Evolutionary conservation across 2,329 filamentous ascomycete species (phyloP).

Genomic region (Mycosphaerella arachidis): DNA sequence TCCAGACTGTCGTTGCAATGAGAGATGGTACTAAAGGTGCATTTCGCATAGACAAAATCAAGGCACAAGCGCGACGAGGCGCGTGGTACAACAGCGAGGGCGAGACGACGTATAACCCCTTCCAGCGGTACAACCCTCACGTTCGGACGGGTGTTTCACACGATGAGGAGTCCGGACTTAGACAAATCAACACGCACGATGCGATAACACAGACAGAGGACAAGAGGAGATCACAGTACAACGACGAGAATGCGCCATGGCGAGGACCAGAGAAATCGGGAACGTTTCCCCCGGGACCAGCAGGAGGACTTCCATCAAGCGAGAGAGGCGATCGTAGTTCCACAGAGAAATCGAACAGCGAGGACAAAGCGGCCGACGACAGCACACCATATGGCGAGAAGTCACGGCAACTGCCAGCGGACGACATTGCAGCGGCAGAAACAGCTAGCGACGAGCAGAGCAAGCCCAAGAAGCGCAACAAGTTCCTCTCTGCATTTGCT

Average conservation of each 20-base stretch:
- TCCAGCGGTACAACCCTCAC: constrained; percentile 21
- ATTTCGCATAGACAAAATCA: constrained; percentile 25
- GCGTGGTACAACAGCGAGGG: constrained; percentile 28
- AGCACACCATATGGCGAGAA: constrained; percentile 5
- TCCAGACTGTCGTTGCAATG: neutral
- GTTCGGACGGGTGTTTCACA: constrained; percentile 1
- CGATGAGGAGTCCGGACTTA: constrained; percentile 22
- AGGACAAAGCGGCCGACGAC: constrained; percentile 1
- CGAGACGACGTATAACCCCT: constrained; percentile 25
- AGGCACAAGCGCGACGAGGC: constrained; percentile 24
- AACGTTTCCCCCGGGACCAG: constrained; percentile 20
- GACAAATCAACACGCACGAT: constrained; percentile 17
- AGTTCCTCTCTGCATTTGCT: constrained; percentile 20
- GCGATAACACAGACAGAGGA: constrained; percentile 17
- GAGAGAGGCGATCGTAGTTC: constrained; percentile 10
- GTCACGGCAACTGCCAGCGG: constrained; percentile 1
- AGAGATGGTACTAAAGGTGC: constrained; percentile 10
- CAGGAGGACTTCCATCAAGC: neutral
- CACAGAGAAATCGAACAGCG: constrained; percentile 10
- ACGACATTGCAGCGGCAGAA: constrained; percentile 12
- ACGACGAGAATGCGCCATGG: constrained; percentile 9
- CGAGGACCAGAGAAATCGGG: constrained; percentile 16
- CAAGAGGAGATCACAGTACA: constrained; percentile 2
- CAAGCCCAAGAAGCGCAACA: constrained; percentile 22
- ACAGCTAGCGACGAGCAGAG: constrained; percentile 9